Conservation (phyloP, 371 early-diverging fungal species). For the Encephalitozoon cuniculi region DNA sequence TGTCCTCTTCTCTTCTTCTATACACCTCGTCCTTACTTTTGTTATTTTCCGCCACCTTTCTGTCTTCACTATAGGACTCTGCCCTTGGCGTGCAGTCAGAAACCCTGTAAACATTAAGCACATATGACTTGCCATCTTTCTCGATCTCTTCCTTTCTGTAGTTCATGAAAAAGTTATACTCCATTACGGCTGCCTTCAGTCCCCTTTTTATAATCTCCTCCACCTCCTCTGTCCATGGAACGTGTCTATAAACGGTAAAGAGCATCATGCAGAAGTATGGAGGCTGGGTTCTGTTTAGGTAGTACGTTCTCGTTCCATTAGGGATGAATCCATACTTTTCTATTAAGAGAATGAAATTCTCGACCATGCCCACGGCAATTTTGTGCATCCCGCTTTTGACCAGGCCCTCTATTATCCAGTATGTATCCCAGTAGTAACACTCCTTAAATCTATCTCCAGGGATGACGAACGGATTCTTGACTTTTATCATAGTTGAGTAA, state of each 20-base stretch:
- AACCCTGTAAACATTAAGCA: slow-evolving; percentile 33
- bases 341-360: slow-evolving; percentile 67
- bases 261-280: slow-evolving; percentile 62
- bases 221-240: slow-evolving; percentile 21
- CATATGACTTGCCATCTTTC: slow-evolving; percentile 5
- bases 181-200: slow-evolving; percentile 59
- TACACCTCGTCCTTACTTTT: slow-evolving; percentile 31
- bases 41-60: slow-evolving; percentile 47
- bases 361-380: slow-evolving; percentile 64
- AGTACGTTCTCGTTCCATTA: slow-evolving; percentile 75
- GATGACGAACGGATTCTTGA: slow-evolving; percentile 64
- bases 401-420: slow-evolving; percentile 72
- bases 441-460: slow-evolving; percentile 81
- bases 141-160: slow-evolving; percentile 53
- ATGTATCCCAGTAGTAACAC: slow-evolving; percentile 80
- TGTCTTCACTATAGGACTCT: slow-evolving; percentile 70
- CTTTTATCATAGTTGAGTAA: neutral
- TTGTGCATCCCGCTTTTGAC: slow-evolving; percentile 64
- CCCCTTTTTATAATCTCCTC: slow-evolving; percentile 37
- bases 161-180: slow-evolving; percentile 67
- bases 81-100: slow-evolving; percentile 64
- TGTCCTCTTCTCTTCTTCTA: neutral
- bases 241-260: slow-evolving; percentile 8
- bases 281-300: slow-evolving; percentile 74
- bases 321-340: slow-evolving; percentile 71